Evolutionary conservation across 495 filamentous ascomycete genomes (phyloP), one percentile per base, ranked within the genome.

Genomic region (Annulohypoxylon nitens): DNA sequence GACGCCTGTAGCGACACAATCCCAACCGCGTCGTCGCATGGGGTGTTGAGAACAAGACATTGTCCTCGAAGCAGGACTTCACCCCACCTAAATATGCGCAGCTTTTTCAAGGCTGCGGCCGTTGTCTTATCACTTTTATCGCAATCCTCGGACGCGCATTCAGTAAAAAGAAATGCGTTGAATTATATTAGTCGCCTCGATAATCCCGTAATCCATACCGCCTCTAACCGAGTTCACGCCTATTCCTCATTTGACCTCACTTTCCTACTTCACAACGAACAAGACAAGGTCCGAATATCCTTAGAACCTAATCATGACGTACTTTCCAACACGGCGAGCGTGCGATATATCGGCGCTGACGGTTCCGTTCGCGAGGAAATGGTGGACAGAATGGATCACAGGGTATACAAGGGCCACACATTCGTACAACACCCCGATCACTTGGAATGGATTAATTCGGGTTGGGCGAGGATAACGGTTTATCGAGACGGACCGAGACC

Each of bases 221-320:
- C 91, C 10, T 91, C 91, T 30, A 89, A 93, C 74, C 88, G 91
- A 66, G 88, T 97, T 34, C 90, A 95, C 77, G 90, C 93, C 20
- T 85, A 91, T 48, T 91, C 93, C 11, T 83, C 89, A 18, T 98
- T 98, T 80, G 92, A 96, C 75, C 81, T 98, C 70, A 88, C 88
- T 33, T 98, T 99, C 80, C 83, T 86, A 48, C 81, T 97, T 47
- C 90, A 93, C 73, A 83, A 88, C 69, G 84, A 87, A 47, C 80
- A 84, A 64, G 89, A 94, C 74, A 87, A 88, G 53, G 83, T 98
- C 68, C 93, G 93, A 72, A 87, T 99, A 50, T 86, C 88, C 55
- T 87, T 98, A 39, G 91, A 97, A 79, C 96, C 96, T 26, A 99
- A 98, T 76, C 89, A 97, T 81, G 93, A 98, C 81, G 92, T 98